Evolutionary conservation across 148 eudicot species (phyloP).

Genomic region (Arbutus unedo): DNA sequence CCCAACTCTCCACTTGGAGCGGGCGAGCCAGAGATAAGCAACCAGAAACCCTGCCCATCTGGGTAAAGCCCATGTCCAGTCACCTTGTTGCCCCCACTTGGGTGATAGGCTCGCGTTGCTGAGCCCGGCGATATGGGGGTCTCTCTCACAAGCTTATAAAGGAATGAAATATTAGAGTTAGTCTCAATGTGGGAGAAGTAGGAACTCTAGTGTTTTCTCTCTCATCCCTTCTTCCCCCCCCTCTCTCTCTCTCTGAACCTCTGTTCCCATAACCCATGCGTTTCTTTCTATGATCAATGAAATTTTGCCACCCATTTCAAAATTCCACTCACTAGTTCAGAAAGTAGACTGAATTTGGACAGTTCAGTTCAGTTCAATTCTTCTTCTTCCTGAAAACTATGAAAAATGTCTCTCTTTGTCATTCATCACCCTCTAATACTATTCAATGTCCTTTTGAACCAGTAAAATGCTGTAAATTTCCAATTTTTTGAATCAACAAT

Average conservation of each 20-base stretch:
- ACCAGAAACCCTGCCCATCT: not conserved
- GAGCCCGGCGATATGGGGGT: conserved; percentile 12
- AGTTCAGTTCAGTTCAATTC: too few species aligned
- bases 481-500: too few species aligned
- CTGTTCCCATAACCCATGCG: not conserved
- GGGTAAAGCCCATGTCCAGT: not conserved
- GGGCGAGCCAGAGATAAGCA: conserved; percentile 13
- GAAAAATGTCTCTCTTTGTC: too few species aligned
- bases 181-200: not conserved
- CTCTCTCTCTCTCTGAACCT: not conserved
- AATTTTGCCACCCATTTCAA: too few species aligned
- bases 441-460: too few species aligned
- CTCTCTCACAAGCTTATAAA: too few species aligned
- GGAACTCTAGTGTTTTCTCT: not conserved
- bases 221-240: too few species aligned
- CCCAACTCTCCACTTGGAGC: conserved; percentile 29
- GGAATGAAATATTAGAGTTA: not conserved
- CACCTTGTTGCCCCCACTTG: conserved; percentile 20
- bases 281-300: not conserved
- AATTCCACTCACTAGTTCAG: too few species aligned
- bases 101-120: not conserved
- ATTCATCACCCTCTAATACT: too few species aligned
- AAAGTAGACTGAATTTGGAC: too few species aligned
- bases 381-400: too few species aligned
- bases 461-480: too few species aligned